Evolutionary conservation across 352 stramenopile genomes (phyloP).

Genomic region (Phytophthora crassamura): DNA sequence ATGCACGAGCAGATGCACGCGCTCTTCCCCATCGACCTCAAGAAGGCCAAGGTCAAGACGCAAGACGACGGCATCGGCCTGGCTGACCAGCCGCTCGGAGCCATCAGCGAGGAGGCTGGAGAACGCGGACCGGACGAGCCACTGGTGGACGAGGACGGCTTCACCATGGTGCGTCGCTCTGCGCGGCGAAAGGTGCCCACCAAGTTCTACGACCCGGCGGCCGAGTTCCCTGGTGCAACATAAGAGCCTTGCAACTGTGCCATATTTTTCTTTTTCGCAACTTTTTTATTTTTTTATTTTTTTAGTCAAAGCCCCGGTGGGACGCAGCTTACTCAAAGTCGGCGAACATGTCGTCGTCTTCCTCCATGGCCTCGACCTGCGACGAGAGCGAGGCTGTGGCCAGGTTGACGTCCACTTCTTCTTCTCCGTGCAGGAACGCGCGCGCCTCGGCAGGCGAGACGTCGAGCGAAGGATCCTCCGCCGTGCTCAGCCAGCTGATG

Average conservation of each 20-base stretch:
- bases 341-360: conserved; percentile 85
- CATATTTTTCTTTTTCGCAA: too few relatives aligned
- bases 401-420: conserved; percentile 53
- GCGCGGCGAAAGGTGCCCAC: too few relatives aligned
- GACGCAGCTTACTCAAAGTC: conserved; percentile 69
- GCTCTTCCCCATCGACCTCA: conserved; percentile 84
- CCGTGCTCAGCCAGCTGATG: conserved; percentile 60
- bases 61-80: conserved; percentile 42
- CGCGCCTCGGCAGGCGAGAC: conserved; percentile 56
- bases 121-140: conserved; percentile 35
- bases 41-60: conserved; percentile 68
- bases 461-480: conserved; percentile 65
- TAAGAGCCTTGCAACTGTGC: too few relatives aligned
- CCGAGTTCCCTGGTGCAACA: too few relatives aligned
- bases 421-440: conserved; percentile 71
- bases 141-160: conserved; percentile 73
- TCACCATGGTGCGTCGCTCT: too few relatives aligned
- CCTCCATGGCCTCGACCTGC: conserved; percentile 63
- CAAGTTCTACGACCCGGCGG: too few relatives aligned
- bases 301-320: background rate
- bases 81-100: conserved; percentile 23
- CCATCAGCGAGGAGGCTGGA: conserved; percentile 42
- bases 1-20: conserved; percentile 79
- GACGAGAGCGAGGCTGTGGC: conserved; percentile 63
- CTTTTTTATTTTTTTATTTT: background rate